Evolutionary conservation across 768 basidiomycete species (phyloP), one percentile per base, ranked within the genome.

Genomic region (Mycena leptocephala): DNA sequence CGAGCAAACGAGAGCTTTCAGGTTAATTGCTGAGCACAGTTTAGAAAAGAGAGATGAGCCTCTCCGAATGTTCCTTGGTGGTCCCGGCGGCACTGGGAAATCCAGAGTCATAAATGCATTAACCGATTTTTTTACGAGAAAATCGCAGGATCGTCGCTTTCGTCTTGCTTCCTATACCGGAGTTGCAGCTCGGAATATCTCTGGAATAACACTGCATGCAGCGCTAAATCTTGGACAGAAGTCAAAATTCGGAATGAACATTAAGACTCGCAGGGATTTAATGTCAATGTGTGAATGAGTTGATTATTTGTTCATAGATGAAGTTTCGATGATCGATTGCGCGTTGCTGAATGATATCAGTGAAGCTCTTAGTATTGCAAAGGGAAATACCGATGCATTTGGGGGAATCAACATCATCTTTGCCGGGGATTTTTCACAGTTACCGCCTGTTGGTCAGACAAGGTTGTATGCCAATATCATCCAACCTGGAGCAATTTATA

Each of bases 351-450:
- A n/a, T 9, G 46, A 83, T 5, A 83, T 90, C 9, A 84, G 82
- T 66, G 71, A 84, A 26, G 85, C 85, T 0, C 66, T 89, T 0
- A 71, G 58, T 1, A 74, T 77, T 0, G 87, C 85, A 0, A 88
- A 85, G 72, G 85, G 81, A 26, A 80, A 76, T 26, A 59, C 64
- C 0, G 20, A 48, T 22, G 75, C 81, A 0, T 89, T 88, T 80
- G 87, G 88, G 5, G 86, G 87, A 0, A 80, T 89, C 0, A 88
- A 85, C 59, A 74, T 89, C 3, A 86, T 89, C 1, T 87, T 87
- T 70, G 85, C 86, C 0, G 87, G 88, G 1, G 87, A 89, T 69
- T 89, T 90, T 72, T 80, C 82, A 0, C 89, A 90, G 65, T 71
- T 87, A 5, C 84, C 87, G 0, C 88, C 89, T 16, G 82, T 89